Base-by-base conservation (phyloP, 108 stramenopile genomes). In the Cyclotella choctawhatcheeana region DNA sequence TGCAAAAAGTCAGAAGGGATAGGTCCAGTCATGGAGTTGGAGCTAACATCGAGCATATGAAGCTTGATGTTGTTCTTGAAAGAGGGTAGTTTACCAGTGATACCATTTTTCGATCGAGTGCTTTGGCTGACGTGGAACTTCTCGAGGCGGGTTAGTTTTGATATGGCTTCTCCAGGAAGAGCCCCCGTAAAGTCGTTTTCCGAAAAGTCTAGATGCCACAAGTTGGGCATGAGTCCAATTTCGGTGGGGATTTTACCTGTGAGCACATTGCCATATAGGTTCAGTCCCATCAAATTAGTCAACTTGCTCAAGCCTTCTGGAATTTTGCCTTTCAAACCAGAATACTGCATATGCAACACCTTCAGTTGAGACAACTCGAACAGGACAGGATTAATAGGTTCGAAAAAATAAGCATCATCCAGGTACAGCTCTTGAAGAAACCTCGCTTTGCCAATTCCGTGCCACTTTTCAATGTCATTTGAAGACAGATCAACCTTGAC, bases 1-100 rank as follows among this genome's bases (percentile, higher is more conserved):
- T 45, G 56, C 72, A 90, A 40, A 64, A 90, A 90, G 53, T 84
- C 58, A 31, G 58, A 56, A n/a, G 89, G 89, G 59, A 90, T 85
- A 0, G 77, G 54, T 55, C 89, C 89, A 10, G 86, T 88, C 69
- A 90, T 70, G 24, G 81, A 63, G 53, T 86, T 88, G 40, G 77
- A 73, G 25, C 83, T 85, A 4, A 85, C 68, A 70, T 89, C 89
- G 13, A 86, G 79, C 71, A 75, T 76, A 69, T 75, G 78, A 48
- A 82, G 81, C 44, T 81, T 74, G 13, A 72, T 79, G 10, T 83
- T 61, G n/a, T 82, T 69, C 48, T 62, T 55, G 54, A 90, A 86
- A 34, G 72, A 76, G 22, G 85, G 89, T 21, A 90, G 58, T 29
- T 78, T 73, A 2, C 89, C 86, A 25, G 73, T 79, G 53, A 90